A percentile compares a stretch with the other conserved stretches of the same genome.
Conservation (phyloP, 768 basidiomycete genomes). For the Asterophora lycoperdoides region DNA sequence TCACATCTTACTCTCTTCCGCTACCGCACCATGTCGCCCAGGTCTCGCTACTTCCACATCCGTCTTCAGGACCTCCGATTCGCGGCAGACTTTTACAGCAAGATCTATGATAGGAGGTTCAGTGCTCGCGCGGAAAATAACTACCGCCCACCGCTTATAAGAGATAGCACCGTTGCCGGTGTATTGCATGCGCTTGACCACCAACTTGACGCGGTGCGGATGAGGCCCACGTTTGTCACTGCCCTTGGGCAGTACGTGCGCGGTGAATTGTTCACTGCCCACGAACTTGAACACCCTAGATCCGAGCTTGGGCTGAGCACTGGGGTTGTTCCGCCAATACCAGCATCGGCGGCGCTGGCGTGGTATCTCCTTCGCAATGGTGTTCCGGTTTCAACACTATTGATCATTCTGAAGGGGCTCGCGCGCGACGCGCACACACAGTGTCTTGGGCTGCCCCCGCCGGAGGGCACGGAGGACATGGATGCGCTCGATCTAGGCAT, state of each 20-base stretch:
- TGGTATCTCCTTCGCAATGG: constrained; percentile 72
- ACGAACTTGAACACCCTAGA: constrained; percentile 15
- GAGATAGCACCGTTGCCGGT: constrained; percentile 68
- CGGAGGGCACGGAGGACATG: constrained; percentile 46
- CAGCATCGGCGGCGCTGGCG: constrained; percentile 42
- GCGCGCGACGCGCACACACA: constrained; percentile 60
- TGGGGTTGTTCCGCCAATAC: background rate
- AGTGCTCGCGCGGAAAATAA: constrained; percentile 68
- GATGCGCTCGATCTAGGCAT: constrained; percentile 48
- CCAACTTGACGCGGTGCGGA: constrained; percentile 46
- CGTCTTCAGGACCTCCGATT: constrained; percentile 72
- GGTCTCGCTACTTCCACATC: constrained; percentile 59
- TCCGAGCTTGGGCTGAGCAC: too few species aligned
- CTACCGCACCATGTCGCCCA: constrained; percentile 57
- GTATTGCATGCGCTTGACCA: constrained; percentile 60
- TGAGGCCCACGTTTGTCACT: constrained; percentile 34
- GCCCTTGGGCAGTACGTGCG: constrained; percentile 53
- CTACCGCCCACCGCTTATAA: constrained; percentile 59
- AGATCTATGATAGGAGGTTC: constrained; percentile 70
- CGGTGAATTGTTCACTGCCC: constrained; percentile 36
- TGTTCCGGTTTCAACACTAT: constrained; percentile 66
- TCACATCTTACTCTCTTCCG: constrained; percentile 69
- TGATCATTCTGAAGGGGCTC: constrained; percentile 55
- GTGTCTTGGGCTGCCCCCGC: constrained; percentile 44
- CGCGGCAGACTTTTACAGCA: constrained; percentile 71